phyloP scores from a whole-genome alignment of 768 basidiomycete genomes.

The Cyclocybe cylindracea region DNA sequence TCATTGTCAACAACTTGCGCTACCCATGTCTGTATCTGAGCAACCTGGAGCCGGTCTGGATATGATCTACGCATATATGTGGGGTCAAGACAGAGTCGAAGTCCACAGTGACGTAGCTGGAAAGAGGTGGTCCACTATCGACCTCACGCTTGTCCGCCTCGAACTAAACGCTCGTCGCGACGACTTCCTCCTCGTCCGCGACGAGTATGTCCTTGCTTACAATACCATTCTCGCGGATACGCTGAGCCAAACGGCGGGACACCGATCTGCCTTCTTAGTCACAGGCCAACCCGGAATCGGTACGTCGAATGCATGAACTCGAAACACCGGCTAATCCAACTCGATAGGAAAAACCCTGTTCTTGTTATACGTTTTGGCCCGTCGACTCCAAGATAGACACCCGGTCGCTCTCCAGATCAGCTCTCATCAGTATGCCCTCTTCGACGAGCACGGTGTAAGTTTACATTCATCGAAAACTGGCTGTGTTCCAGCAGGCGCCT shows the following conservation, averaged over 20 bases:
- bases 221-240: not conserved
- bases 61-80: slow-evolving; percentile 35
- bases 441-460: not conserved
- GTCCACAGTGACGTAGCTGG: not conserved
- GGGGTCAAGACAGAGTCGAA: slow-evolving; percentile 7
- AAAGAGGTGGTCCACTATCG: slow-evolving; percentile 6
- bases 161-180: slow-evolving; percentile 4
- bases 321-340: slow-evolving; percentile 3
- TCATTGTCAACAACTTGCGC: too few relatives aligned
- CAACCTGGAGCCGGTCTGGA: too few relatives aligned
- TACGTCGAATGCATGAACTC: not conserved
- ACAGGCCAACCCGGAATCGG: slow-evolving; percentile 12
- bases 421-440: not conserved
- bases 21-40: too few relatives aligned
- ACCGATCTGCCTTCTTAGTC: slow-evolving; percentile 7
- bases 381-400: slow-evolving; percentile 3
- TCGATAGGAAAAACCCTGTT: slow-evolving; percentile 10
- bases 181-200: slow-evolving; percentile 7
- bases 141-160: slow-evolving; percentile 11
- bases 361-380: slow-evolving; percentile 8
- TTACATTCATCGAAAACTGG: not conserved
- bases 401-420: slow-evolving; percentile 7
- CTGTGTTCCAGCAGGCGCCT: not conserved
- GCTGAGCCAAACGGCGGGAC: not conserved
- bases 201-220: slow-evolving; percentile 12